Evolutionary conservation across 2,329 filamentous ascomycete species (phyloP), one percentile per base, ranked within the genome.

Genomic region (Acrocalymma vagum): DNA sequence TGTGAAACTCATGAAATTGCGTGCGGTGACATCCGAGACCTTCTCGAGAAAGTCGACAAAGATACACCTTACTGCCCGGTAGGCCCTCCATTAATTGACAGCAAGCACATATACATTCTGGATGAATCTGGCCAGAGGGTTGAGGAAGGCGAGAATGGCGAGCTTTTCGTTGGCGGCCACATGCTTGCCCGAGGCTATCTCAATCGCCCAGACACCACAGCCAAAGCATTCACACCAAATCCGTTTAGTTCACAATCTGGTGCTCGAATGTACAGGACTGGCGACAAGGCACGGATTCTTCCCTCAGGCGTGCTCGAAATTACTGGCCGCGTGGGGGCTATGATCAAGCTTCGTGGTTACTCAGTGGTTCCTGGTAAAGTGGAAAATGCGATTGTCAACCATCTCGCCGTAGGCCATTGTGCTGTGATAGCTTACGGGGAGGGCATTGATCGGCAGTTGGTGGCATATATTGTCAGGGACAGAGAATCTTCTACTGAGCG

Each of bases 1-100:
- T 90, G 87, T 58, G 88, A 93, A 66, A 92, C 88, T 0, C 87
- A 91, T 51, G 87, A 91, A 67, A 84, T 89, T 46, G 87, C 88
- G 1, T 90, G 85, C 51, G 88, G 88, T 26, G 87, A 91, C 55
- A 86, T 92, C 51, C 75, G 78, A 40, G 79, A 83, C 1, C 87
- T 90, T 66, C 67, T 89, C 21, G 76, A 57, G n/a, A 62, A 63
- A 29, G 51, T 75, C 21, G 70, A 85, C 35, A 74, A 78, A n/a
- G 79, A 87, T 29, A 74, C 81, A 1, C 74, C 79, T 2, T 87
- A 89, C 49, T 90, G 87, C 51, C 87, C 88, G 0, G 87, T 92
- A 9, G 88, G 88, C 0, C 83, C 80, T 1, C 85, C 86, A 0
- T 67, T 91, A 41, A 61, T 69, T 81, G 88, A 62, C 35, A 82